Conservation (phyloP, 1,284 basidiomycete genomes). For the Moesziomyces sp. region DNA sequence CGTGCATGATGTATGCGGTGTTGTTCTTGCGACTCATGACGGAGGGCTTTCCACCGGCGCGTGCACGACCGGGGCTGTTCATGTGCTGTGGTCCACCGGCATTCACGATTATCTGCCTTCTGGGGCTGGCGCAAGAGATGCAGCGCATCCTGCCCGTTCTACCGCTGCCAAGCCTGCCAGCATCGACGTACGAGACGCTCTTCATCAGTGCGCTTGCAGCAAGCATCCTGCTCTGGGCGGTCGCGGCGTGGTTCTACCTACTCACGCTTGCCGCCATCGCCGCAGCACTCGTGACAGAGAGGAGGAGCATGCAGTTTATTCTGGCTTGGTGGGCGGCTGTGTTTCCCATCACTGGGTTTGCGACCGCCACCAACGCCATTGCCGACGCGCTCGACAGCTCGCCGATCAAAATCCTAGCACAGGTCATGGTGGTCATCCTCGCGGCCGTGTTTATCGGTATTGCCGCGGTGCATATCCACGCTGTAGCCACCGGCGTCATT, state of each 20-base stretch:
- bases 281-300: neutral
- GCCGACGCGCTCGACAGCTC: conserved; percentile 11
- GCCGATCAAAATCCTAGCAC: conserved; percentile 7
- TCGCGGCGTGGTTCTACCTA: conserved; percentile 35
- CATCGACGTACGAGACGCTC: conserved; percentile 5
- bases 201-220: conserved; percentile 6
- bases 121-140: conserved; percentile 14
- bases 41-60: conserved; percentile 18
- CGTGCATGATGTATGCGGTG: conserved; percentile 39
- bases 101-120: conserved; percentile 40
- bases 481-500: conserved; percentile 15
- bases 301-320: conserved; percentile 27
- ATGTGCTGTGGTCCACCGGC: conserved; percentile 45
- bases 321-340: conserved; percentile 47
- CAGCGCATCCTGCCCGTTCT: conserved; percentile 13
- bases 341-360: conserved; percentile 41
- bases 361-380: conserved; percentile 20
- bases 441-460: conserved; percentile 10
- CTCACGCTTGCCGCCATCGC: conserved; percentile 26
- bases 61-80: conserved; percentile 29
- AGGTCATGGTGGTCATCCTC: conserved; percentile 23
- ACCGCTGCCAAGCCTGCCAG: neutral
- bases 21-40: conserved; percentile 38
- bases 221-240: conserved; percentile 28
- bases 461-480: conserved; percentile 13